Evolutionary conservation across 306 rosid species (phyloP), one percentile per base, ranked within the genome.

Genomic region (Cicer pinnatifidum): DNA sequence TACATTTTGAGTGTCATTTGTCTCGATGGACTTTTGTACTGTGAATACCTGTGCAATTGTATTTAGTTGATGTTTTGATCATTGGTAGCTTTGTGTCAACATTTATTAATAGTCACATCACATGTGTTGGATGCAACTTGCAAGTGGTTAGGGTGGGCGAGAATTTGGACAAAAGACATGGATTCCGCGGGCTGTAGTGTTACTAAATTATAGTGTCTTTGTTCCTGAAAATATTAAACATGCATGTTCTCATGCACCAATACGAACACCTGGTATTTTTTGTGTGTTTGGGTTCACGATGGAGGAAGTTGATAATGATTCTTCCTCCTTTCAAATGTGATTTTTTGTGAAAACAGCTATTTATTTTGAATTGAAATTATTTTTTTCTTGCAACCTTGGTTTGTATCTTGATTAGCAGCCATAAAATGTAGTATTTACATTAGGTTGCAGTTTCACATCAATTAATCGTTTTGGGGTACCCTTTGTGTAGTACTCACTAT

Each of bases 1-100:
- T 28, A n/a, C 28, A 15, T 69, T 69, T 56, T 60, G 6, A 60
- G 16, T 43, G 39, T 41, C 33, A 40, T 51, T 38, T 50, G 4
- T 60, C 37, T 33, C 4, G 6, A 41, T 9, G 44, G 40, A 67
- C 17, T 67, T 66, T 67, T 80, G 28, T 47, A 47, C 51, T 16
- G 40, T 9, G 41, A 60, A 43, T 74, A 80, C 52, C n/a, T 28
- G 43, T 75, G 41, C 13, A 37, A 67, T 58, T 50, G 20, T 45
- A 53, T 72, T 57, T 73, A 19, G 67, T 59, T 69, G 63, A 82
- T 67, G 54, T 68, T 56, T n/a, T 48, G 23, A 11, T 67, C 47
- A 38, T 23, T 9, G 15, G 35, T 57, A 28, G 23, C 66, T 77
- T 67, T 2, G 8, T 39, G 3, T 62, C 37, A 11, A 52, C 71